These are phyloP conservation scores for Pseudopediastrum boryanum DNA, from an alignment of 139 green algal species.

Conservation along the genomic window DNA sequence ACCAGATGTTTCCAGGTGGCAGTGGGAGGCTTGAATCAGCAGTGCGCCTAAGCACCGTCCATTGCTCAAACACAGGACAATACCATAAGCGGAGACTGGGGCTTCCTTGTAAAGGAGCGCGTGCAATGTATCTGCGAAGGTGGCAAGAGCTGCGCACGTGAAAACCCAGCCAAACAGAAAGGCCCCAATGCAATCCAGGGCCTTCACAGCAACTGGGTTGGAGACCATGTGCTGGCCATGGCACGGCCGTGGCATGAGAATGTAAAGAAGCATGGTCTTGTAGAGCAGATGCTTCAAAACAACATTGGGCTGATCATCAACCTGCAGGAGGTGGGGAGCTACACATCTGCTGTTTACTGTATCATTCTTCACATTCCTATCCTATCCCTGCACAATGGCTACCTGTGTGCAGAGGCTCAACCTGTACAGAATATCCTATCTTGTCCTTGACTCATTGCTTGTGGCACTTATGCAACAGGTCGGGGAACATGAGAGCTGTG, in stretches of 20 bases:
- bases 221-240: slow-evolving; percentile 64
- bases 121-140: slow-evolving; percentile 46
- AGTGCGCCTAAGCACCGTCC: no score
- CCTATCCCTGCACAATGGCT: no score
- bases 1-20: no score
- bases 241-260: slow-evolving; percentile 70
- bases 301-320: slow-evolving; percentile 76
- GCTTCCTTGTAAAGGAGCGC: slow-evolving; percentile 46
- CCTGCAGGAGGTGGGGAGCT: slow-evolving; percentile 71
- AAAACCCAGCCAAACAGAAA: slow-evolving; percentile 56
- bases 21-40: no score
- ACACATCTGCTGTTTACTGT: no score
- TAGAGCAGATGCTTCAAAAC: slow-evolving; percentile 48
- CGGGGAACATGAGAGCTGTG: slow-evolving; percentile 74
- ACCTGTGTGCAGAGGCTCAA: no score
- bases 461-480: slow-evolving; percentile 57
- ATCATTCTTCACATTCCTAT: no score
- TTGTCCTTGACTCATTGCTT: no score
- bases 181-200: slow-evolving; percentile 56
- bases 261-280: slow-evolving; percentile 45
- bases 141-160: slow-evolving; percentile 46
- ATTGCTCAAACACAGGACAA: slow-evolving; percentile 51
- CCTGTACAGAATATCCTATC: no score
- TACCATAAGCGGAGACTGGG: slow-evolving; percentile 38
- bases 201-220: slow-evolving; percentile 77